phyloP scores from a whole-genome alignment of 768 basidiomycete species.

The Pleurotus platypus region DNA sequence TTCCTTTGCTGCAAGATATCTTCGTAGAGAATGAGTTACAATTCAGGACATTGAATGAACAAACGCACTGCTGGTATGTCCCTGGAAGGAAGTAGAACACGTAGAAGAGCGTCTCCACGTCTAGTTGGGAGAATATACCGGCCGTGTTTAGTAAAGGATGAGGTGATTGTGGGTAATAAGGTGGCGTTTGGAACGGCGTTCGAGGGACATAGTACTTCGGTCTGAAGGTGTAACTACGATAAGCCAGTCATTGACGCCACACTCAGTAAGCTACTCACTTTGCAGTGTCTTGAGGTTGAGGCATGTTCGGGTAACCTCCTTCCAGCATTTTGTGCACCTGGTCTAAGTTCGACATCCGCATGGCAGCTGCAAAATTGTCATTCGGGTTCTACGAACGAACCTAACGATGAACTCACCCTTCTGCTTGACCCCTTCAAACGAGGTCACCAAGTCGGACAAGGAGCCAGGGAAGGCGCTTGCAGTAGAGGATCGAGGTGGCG shows the following conservation, averaged over 20 bases:
- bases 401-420: conserved; percentile 56
- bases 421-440: conserved; percentile 95
- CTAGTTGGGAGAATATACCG: conserved; percentile 83
- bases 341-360: conserved; percentile 82
- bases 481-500: conserved; percentile 33
- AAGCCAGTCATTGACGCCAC: conserved; percentile 7
- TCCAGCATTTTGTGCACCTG: conserved; percentile 93
- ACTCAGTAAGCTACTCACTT: conserved; percentile 51
- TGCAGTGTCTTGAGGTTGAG: conserved; percentile 93
- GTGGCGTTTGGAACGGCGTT: conserved; percentile 87
- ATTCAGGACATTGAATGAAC: background rate
- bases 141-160: conserved; percentile 78
- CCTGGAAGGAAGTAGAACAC: conserved; percentile 98
- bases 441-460: conserved; percentile 87
- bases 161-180: conserved; percentile 92
- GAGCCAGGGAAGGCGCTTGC: conserved; percentile 68
- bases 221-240: conserved; percentile 37
- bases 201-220: conserved; percentile 96
- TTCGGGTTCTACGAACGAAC: background rate
- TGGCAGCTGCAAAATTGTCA: conserved; percentile 44
- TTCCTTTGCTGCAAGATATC: conserved; percentile 94
- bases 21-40: conserved; percentile 23
- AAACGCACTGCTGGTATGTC: conserved; percentile 90
- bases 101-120: conserved; percentile 97
- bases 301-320: conserved; percentile 83